Percentiles rank a stretch among this genome's conserved stretches.
phyloP scores from a whole-genome alignment of 2,329 filamentous ascomycete genomes.

The Epichloe hybrida region DNA sequence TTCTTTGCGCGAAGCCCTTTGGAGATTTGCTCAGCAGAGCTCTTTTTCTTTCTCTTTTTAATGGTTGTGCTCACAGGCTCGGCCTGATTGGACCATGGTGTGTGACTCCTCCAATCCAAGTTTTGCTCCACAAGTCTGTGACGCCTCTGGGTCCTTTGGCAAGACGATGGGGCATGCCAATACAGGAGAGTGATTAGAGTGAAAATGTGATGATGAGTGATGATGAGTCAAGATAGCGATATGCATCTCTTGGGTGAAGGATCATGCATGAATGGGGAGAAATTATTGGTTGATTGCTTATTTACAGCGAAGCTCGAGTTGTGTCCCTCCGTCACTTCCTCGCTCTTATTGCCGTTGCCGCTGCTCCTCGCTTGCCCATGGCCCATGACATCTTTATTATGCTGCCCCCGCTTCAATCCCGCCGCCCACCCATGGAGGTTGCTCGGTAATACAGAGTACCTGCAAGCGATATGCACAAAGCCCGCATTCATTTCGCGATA shows the following conservation, averaged over 20 bases:
- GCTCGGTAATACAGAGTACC: constrained; percentile 9
- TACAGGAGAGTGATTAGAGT: neutral
- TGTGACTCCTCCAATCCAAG: constrained; percentile 5
- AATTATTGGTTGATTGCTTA: constrained; percentile 8
- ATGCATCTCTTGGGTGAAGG: neutral
- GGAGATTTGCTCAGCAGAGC: neutral
- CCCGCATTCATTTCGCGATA: constrained; percentile 10
- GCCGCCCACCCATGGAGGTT: constrained; percentile 5
- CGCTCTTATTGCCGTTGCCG: neutral
- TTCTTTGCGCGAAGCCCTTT: neutral
- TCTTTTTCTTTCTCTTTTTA: neutral
- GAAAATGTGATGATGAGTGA: constrained; percentile 1
- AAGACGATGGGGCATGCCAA: neutral
- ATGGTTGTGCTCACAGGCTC: neutral
- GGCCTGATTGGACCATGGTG: constrained; percentile 5
- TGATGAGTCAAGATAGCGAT: neutral
- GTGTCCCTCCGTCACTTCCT: neutral
- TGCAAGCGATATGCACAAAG: constrained; percentile 17
- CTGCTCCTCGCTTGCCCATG: neutral
- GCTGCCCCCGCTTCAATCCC: constrained; percentile 16
- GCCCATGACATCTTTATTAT: constrained; percentile 2
- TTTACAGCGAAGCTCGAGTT: constrained; percentile 2
- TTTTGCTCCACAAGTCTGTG: constrained; percentile 2
- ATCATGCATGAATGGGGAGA: neutral
- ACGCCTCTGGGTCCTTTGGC: constrained; percentile 2